Evolutionary conservation across 2,329 filamentous ascomycete species (phyloP).

Genomic region (Colletotrichum chlorophyti): DNA sequence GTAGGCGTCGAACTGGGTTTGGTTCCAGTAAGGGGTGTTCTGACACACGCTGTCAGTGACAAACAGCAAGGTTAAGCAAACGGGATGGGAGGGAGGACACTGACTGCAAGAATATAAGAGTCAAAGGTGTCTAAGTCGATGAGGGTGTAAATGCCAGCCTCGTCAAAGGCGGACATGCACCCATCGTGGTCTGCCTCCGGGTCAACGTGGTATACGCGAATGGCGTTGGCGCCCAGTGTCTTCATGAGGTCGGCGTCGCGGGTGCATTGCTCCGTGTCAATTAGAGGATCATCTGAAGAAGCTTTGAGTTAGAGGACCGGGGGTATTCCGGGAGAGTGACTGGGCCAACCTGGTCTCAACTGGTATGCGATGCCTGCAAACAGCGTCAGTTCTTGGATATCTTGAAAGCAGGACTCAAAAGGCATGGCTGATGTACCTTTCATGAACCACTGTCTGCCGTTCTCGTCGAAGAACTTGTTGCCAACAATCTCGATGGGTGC

Average conservation of each 20-base stretch:
- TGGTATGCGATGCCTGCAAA: conserved; percentile 75
- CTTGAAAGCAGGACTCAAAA: not conserved
- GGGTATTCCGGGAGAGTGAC: not conserved
- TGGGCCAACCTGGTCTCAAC: conserved; percentile 49
- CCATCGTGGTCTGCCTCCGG: conserved; percentile 72
- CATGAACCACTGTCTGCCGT: conserved; percentile 83
- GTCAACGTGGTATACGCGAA: conserved; percentile 90
- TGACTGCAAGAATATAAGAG: conserved; percentile 70
- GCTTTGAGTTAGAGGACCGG: conserved; percentile 9
- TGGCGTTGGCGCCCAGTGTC: conserved; percentile 80
- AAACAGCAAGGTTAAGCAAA: not conserved
- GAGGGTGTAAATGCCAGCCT: conserved; percentile 83
- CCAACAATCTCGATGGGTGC: conserved; percentile 65
- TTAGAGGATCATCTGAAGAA: conserved; percentile 71
- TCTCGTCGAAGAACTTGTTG: conserved; percentile 84
- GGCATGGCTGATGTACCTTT: conserved; percentile 63
- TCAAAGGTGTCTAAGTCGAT: conserved; percentile 81
- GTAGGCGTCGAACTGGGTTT: conserved; percentile 73
- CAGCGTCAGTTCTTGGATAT: conserved; percentile 12
- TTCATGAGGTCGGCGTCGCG: conserved; percentile 81
- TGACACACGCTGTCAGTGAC: conserved; percentile 37
- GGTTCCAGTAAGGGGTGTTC: conserved; percentile 73
- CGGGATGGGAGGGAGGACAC: conserved; percentile 30
- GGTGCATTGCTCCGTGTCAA: conserved; percentile 77
- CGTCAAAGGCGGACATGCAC: conserved; percentile 82